phyloP scores from a whole-genome alignment of 768 basidiomycete species.

The Boletus rubropictus region DNA sequence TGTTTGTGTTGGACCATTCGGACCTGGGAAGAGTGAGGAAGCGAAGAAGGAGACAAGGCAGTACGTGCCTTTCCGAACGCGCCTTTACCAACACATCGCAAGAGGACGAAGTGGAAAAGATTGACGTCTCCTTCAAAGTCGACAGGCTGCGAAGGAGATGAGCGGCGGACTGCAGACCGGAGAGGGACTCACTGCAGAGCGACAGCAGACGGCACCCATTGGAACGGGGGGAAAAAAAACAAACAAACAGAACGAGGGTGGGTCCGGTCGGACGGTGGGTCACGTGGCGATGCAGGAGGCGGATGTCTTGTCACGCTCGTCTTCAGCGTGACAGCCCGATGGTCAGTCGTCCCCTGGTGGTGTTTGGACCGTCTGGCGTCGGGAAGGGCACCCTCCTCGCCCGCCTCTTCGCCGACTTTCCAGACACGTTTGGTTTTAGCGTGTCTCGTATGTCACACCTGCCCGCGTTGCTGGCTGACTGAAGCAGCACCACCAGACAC shows the following conservation, averaged over 20 bases:
- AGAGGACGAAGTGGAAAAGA: conserved; percentile 92
- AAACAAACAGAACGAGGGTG: conserved; percentile 7
- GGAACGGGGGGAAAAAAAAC: conserved; percentile 6
- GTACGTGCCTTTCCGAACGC: conserved; percentile 88
- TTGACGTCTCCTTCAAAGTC: conserved; percentile 95
- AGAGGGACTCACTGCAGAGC: conserved; percentile 55
- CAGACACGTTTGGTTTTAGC: conserved; percentile 86
- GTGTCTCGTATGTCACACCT: conserved; percentile 67
- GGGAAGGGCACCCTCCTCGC: conserved; percentile 89
- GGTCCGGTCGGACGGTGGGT: neutral
- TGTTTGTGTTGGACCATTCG: conserved; percentile 99
- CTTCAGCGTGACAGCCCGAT: neutral
- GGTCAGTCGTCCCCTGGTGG: conserved; percentile 55
- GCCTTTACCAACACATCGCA: conserved; percentile 96
- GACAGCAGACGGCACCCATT: conserved; percentile 82
- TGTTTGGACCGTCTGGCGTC: conserved; percentile 89
- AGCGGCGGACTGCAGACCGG: neutral
- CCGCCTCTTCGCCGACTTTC: conserved; percentile 74
- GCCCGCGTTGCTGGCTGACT: neutral
- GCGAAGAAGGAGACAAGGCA: neutral
- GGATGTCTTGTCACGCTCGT: neutral
- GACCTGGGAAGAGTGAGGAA: conserved; percentile 52
- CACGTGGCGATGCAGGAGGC: conserved; percentile 11
- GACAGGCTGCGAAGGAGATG: conserved; percentile 56
- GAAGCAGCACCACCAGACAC: conserved; percentile 54